Evolutionary conservation across 495 filamentous ascomycete species (phyloP).

Genomic region (Pseudevernia furfuracea): DNA sequence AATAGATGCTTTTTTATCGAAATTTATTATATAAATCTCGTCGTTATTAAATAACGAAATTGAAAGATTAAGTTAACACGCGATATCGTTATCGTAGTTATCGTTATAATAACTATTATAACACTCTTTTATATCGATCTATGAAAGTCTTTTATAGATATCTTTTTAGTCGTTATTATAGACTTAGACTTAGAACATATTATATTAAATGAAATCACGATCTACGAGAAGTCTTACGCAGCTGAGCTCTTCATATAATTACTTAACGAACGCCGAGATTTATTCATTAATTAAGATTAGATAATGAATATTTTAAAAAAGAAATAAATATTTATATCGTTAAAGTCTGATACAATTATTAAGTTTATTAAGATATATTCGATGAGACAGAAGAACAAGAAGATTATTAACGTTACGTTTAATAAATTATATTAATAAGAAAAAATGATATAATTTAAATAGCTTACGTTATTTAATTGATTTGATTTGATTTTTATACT

Average conservation of each 20-base stretch:
- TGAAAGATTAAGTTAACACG: neutral
- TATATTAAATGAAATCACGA: neutral
- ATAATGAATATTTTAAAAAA: neutral
- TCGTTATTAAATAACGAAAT: no score
- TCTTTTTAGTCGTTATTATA: neutral
- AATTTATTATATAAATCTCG: neutral
- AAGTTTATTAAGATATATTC: neutral
- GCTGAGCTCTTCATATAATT: neutral
- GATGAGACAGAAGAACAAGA: constrained; percentile 7
- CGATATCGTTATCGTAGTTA: neutral
- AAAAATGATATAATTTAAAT: constrained; percentile 6
- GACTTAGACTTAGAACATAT: neutral
- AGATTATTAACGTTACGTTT: constrained; percentile 21
- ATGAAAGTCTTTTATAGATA: no score
- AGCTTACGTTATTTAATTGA: constrained; percentile 4
- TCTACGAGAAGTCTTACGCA: neutral
- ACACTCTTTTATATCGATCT: neutral
- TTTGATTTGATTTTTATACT: no score
- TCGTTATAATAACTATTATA: neutral
- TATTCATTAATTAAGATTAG: neutral
- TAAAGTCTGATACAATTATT: constrained; percentile 3
- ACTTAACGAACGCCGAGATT: constrained; percentile 2
- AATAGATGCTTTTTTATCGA: neutral
- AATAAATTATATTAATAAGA: constrained; percentile 20
- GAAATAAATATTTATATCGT: constrained; percentile 3